These are phyloP conservation scores for Kondoa malvinella DNA, from an alignment of 768 basidiomycete genomes.

Conservation along the genomic window DNA sequence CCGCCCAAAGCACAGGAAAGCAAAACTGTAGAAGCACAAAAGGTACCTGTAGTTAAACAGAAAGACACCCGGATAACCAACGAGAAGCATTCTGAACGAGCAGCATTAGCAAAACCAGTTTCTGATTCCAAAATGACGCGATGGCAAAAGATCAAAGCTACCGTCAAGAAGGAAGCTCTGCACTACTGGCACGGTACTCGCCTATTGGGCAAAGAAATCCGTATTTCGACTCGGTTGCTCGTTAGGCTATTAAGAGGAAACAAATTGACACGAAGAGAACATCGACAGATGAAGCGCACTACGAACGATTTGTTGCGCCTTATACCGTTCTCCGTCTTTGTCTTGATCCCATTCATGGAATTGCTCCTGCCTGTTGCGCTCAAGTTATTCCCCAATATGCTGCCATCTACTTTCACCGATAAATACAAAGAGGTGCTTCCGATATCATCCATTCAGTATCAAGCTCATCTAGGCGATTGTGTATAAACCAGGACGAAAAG, in stretches of 20 bases:
- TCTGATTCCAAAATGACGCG: neutral
- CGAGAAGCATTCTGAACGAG: neutral
- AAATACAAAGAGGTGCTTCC: slow-evolving; percentile 69
- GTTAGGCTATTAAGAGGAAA: slow-evolving; percentile 87
- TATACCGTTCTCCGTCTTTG: slow-evolving; percentile 84
- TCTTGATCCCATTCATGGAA: slow-evolving; percentile 98
- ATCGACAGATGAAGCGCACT: slow-evolving; percentile 76
- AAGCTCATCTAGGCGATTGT: neutral
- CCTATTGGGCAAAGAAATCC: slow-evolving; percentile 80
- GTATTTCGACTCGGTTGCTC: slow-evolving; percentile 69
- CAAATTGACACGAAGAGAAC: slow-evolving; percentile 74
- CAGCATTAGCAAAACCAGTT: neutral
- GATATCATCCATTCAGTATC: neutral
- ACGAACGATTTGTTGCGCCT: slow-evolving; percentile 83
- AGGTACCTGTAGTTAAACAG: neutral
- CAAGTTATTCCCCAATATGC: slow-evolving; percentile 95
- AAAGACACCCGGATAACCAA: neutral
- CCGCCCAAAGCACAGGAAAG: neutral
- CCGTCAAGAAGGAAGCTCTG: slow-evolving; percentile 81
- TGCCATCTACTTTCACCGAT: slow-evolving; percentile 95
- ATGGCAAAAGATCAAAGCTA: slow-evolving; percentile 57
- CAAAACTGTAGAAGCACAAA: neutral
- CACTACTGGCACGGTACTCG: slow-evolving; percentile 98
- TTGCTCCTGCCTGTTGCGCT: slow-evolving; percentile 84
- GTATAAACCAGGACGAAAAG: slow-evolving; percentile 89